phyloP scores from a whole-genome alignment of 441 rosid genomes.

The Populus hybrid region DNA sequence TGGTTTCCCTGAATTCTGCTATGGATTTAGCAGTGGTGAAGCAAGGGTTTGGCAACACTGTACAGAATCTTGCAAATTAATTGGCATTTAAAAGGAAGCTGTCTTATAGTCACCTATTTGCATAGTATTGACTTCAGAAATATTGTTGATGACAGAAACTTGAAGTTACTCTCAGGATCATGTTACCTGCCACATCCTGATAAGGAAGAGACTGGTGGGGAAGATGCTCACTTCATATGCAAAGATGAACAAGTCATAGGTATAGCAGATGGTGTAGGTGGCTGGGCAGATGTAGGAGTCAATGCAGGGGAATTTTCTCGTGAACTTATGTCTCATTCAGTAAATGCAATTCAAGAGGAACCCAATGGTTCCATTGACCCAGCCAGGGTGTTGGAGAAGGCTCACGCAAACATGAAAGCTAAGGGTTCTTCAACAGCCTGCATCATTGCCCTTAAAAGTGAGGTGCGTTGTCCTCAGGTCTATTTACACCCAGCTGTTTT shows the following conservation, averaged over 20 bases:
- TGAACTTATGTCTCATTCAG: conserved; percentile 83
- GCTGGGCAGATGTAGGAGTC: conserved; percentile 88
- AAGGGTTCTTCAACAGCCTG: conserved; percentile 90
- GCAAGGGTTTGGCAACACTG: not conserved
- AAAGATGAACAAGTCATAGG: conserved; percentile 71
- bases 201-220: conserved; percentile 85
- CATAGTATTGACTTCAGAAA: conserved; percentile 37
- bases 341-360: conserved; percentile 64
- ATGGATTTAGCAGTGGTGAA: conserved; percentile 22
- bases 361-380: conserved; percentile 68
- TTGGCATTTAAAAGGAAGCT: conserved; percentile 24
- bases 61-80: not conserved
- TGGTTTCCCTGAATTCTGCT: conserved; percentile 18
- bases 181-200: conserved; percentile 93
- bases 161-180: conserved; percentile 69
- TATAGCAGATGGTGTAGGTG: conserved; percentile 95
- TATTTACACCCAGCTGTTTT: no score
- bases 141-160: conserved; percentile 34
- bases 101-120: conserved; percentile 37
- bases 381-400: conserved; percentile 70
- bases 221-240: conserved; percentile 86
- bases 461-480: conserved; percentile 34
- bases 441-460: conserved; percentile 66
- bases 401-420: conserved; percentile 72
- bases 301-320: conserved; percentile 73